phyloP scores from a whole-genome alignment of 2,329 filamentous ascomycete species.

The Plenodomus tracheiphilus region DNA sequence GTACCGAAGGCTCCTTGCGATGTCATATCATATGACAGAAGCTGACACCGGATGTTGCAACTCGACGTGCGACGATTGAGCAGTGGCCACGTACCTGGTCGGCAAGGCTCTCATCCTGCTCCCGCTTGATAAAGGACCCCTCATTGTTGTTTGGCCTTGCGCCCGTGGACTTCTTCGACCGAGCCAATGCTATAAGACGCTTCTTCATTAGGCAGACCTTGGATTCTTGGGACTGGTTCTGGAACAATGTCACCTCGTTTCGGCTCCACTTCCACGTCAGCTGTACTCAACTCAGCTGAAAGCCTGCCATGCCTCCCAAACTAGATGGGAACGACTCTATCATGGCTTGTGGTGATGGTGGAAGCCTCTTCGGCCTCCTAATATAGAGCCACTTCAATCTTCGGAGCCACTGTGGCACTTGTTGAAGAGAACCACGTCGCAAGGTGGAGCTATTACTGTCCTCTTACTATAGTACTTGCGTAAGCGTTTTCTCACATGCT shows the following conservation, averaged over 20 bases:
- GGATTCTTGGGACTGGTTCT: conserved; percentile 13
- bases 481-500: too few relatives aligned
- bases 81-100: conserved; percentile 29
- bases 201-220: conserved; percentile 12
- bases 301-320: background rate
- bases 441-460: too few relatives aligned
- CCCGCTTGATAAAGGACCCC: conserved; percentile 3
- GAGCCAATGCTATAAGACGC: conserved; percentile 23
- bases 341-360: too few relatives aligned
- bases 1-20: background rate
- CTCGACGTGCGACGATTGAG: conserved; percentile 21
- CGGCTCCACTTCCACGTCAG: conserved; percentile 25
- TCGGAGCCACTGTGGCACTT: background rate
- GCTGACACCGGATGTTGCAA: conserved; percentile 6
- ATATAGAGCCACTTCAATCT: background rate
- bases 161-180: conserved; percentile 5
- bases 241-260: conserved; percentile 18
- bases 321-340: background rate
- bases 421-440: background rate
- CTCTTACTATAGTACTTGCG: too few relatives aligned
- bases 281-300: conserved; percentile 20
- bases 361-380: background rate
- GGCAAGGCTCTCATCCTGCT: conserved; percentile 5
- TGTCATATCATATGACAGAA: background rate
- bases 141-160: conserved; percentile 7